These are phyloP conservation scores for Cladophialophora exuberans DNA, from an alignment of 2,329 filamentous ascomycete species.

Conservation along the genomic window DNA sequence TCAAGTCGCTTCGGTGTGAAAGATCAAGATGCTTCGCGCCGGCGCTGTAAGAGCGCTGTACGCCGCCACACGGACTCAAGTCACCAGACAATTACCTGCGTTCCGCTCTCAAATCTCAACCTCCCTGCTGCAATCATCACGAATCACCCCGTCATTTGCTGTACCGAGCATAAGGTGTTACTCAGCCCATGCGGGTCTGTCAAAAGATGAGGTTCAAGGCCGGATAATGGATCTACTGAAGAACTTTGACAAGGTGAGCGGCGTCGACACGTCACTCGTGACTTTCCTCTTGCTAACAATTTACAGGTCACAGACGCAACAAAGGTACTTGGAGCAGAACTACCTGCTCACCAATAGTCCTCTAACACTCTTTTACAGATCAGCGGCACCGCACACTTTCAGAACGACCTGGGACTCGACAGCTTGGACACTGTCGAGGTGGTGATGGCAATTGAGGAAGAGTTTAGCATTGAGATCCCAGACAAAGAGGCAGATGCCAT, in stretches of 20 bases:
- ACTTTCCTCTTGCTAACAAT: conserved; percentile 31
- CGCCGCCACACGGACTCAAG: conserved; percentile 52
- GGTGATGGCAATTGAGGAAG: conserved; percentile 99
- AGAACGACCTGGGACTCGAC: conserved; percentile 95
- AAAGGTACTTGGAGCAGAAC: conserved; percentile 55
- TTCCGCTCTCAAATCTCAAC: conserved; percentile 62
- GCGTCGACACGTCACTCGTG: not conserved
- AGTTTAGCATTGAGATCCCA: conserved; percentile 93
- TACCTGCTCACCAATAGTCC: no score
- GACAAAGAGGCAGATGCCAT: conserved; percentile 96
- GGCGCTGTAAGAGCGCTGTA: conserved; percentile 78
- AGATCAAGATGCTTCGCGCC: conserved; percentile 80
- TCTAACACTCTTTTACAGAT: no score
- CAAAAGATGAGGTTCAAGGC: conserved; percentile 83
- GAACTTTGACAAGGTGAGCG: conserved; percentile 92
- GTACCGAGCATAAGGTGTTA: conserved; percentile 80
- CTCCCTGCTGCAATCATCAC: conserved; percentile 64
- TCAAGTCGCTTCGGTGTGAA: conserved; percentile 8
- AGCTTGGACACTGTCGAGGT: conserved; percentile 98
- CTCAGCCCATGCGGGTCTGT: conserved; percentile 76
- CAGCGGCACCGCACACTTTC: conserved; percentile 81
- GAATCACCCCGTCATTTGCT: conserved; percentile 64
- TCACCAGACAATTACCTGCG: conserved; percentile 56
- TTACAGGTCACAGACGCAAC: conserved; percentile 53
- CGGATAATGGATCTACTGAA: conserved; percentile 90